Base-by-base conservation (phyloP, 1,139 yeast species). In the Hansenula lynferdii region DNA sequence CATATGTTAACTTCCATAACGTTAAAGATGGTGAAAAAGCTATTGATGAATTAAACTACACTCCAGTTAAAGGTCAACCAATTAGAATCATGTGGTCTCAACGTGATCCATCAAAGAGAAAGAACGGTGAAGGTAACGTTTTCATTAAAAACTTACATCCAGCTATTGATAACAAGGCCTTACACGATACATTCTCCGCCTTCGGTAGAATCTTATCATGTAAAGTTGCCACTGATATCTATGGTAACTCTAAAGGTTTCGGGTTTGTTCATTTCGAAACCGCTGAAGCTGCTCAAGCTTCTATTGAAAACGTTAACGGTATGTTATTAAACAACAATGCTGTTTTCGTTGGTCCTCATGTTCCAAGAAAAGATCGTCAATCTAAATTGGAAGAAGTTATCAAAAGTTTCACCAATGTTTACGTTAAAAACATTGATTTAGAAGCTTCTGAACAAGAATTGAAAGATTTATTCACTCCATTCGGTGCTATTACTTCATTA, bases 71-170 rank as follows among this genome's bases (percentile, higher is more conserved):
- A 70, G 97, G 97, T 61, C 89, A 85, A 62, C 92, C 97, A 58
- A 89, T 97, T 72, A 90, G 99, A 71, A 92, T 92, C 73, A 94
- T 94, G 98, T 90, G 97, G 97, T 89, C 97, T 53, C 98, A 94
- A 76, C 87, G 98, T 72, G 97, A 92, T 67, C 98, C 98, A 50
- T 79, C 96, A 50, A 69, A 83, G 58, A 86, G 98, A 77, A 87
- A 86, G 77, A 84, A 85, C 62, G 97, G 97, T 65, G 85, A 87
- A 52, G 97, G 97, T 61, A 92, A 92, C 78, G 84, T 94, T 54
- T 92, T 85, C 79, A 92, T 92, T 75, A 92, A 92, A 82, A 94
- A 92, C 80, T 81, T 92, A 71, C 97, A 92, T 69, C 95, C 96
- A 45, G 96, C 90, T 60, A 92, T 92, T 61, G 99, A 92, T 72